Conservation (phyloP, 441 rosid species). For the Erodium texanum region DNA sequence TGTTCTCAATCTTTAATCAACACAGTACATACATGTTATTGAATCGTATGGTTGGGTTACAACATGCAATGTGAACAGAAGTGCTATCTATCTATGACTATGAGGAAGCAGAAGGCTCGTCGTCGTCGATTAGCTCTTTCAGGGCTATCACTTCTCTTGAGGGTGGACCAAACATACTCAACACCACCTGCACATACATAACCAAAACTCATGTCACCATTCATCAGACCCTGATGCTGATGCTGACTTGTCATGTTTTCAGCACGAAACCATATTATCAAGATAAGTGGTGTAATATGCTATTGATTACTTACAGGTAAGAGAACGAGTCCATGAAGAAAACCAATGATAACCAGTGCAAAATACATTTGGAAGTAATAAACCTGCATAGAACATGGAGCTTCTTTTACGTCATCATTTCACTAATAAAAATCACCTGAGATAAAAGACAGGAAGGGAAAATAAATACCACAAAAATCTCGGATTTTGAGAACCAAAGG, state of each 20-base stretch:
- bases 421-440: too few species aligned
- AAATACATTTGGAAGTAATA: constrained; percentile 71
- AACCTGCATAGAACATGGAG: constrained; percentile 35
- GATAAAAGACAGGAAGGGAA: too few species aligned
- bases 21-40: too few species aligned
- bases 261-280: not conserved
- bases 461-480: constrained; percentile 57
- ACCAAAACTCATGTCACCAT: constrained; percentile 6
- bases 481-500: constrained; percentile 62
- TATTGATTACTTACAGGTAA: constrained; percentile 49
- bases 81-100: not conserved
- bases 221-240: not conserved
- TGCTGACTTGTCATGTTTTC: too few species aligned
- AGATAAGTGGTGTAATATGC: constrained; percentile 4
- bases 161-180: constrained; percentile 75
- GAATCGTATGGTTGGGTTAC: too few species aligned
- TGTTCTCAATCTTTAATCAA: too few species aligned
- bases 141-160: constrained; percentile 24
- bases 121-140: constrained; percentile 19
- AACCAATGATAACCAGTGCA: constrained; percentile 59
- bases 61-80: too few species aligned
- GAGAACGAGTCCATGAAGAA: constrained; percentile 65
- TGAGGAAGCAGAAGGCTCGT: constrained; percentile 23
- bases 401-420: not conserved
- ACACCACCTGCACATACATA: constrained; percentile 43